phyloP scores from a whole-genome alignment of 345 rosid genomes.

The Eucalyptus erythrocorys region DNA sequence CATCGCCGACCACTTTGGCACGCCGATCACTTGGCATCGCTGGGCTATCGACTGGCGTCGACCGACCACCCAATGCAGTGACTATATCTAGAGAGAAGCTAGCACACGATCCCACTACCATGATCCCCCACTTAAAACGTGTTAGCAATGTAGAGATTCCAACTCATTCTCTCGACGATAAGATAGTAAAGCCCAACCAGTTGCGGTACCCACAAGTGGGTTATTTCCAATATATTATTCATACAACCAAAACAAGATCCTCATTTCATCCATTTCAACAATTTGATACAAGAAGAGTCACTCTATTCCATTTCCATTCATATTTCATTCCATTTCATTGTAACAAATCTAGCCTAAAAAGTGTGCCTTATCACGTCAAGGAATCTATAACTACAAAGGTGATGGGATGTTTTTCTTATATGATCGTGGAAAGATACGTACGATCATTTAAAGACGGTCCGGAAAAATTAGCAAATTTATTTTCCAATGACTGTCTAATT shows the following conservation, averaged over 20 bases:
- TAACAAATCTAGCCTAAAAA: not conserved
- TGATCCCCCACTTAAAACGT: no score
- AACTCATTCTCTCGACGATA: no score
- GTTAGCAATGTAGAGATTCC: no score
- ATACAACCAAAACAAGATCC: not conserved
- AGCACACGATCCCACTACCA: no score
- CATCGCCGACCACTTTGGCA: no score
- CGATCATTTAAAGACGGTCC: not conserved
- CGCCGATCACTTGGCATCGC: no score
- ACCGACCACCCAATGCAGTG: no score
- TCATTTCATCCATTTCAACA: not conserved
- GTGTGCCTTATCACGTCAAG: not conserved
- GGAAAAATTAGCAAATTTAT: not conserved
- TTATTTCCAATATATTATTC: not conserved
- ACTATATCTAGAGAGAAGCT: no score
- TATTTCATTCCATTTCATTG: not conserved
- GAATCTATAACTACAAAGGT: not conserved
- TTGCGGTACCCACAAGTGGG: no score
- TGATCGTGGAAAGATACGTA: not conserved
- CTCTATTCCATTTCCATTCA: not conserved
- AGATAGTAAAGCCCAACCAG: no score
- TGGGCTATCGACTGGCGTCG: no score
- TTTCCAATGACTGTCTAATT: not conserved
- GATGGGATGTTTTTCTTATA: not conserved
- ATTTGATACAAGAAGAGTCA: not conserved